These are phyloP conservation scores for Penicillium canescens DNA, from an alignment of 495 filamentous ascomycete species.

Conservation along the genomic window DNA sequence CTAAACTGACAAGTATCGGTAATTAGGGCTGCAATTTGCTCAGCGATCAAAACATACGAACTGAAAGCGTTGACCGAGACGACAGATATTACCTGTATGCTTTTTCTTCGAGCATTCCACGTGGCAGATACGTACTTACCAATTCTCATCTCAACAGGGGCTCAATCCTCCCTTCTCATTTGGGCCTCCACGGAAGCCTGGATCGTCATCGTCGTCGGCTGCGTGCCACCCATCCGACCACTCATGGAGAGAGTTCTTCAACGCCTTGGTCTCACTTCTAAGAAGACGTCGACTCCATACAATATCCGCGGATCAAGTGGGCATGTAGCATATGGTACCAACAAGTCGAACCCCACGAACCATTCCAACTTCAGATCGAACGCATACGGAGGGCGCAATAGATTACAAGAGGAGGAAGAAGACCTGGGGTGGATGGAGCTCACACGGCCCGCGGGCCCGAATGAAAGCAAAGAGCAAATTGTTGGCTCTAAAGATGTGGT, in stretches of 20 bases:
- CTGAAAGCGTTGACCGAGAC: constrained; percentile 19
- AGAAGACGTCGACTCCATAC: constrained; percentile 9
- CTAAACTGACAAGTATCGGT: background rate
- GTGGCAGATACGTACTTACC: background rate
- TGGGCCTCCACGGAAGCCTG: constrained; percentile 30
- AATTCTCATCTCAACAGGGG: constrained; percentile 5
- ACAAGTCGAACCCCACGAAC: background rate
- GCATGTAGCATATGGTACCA: constrained; percentile 3
- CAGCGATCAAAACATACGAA: constrained; percentile 25
- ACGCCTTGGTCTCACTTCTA: constrained; percentile 10
- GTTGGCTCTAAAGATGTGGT: background rate
- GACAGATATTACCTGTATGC: constrained; percentile 19
- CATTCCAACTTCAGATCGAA: constrained; percentile 2
- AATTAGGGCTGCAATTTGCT: constrained; percentile 21
- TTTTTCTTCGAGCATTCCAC: background rate
- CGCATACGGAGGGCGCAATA: background rate
- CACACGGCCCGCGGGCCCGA: background rate
- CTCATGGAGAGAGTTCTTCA: constrained; percentile 18
- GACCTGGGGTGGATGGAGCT: constrained; percentile 5
- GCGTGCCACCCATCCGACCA: constrained; percentile 26
- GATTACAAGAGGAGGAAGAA: background rate
- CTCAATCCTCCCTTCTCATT: constrained; percentile 23
- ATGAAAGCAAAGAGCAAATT: constrained; percentile 7
- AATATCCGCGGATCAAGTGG: constrained; percentile 1
- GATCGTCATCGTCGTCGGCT: constrained; percentile 30